A percentile compares a stretch with the other conserved stretches of the same genome.
Conservation (phyloP, 306 rosid species). For the Clitoria ternatea region DNA sequence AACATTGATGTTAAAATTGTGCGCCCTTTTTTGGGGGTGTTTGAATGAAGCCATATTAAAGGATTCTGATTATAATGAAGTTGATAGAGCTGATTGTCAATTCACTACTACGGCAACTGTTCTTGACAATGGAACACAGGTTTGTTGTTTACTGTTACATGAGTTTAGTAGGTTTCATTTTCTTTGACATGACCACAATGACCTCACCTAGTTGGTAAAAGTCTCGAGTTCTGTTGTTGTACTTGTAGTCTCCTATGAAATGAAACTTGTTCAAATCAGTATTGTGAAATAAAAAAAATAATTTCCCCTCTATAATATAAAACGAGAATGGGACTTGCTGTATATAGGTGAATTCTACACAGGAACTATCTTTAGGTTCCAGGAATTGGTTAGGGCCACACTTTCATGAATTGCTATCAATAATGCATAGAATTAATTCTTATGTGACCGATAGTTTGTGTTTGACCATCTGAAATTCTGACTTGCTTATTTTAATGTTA, state of each 20-base stretch:
- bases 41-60: constrained; percentile 70
- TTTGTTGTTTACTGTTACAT: constrained; percentile 23
- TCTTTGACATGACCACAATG: neutral
- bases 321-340: neutral
- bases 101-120: constrained; percentile 77
- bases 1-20: neutral
- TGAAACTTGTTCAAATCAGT: neutral
- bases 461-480: neutral
- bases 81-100: constrained; percentile 93
- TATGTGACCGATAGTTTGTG: neutral
- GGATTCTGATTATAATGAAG: constrained; percentile 84
- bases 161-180: neutral
- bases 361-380: neutral
- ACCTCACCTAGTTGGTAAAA: neutral
- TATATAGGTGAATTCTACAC: neutral
- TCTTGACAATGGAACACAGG: constrained; percentile 90
- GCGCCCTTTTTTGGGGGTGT: constrained; percentile 4
- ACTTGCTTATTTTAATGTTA: neutral
- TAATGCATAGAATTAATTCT: neutral
- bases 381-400: neutral
- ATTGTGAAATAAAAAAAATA: neutral
- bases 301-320: neutral
- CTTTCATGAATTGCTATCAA: neutral
- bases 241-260: neutral
- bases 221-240: neutral